Evolutionary conservation across 1,284 basidiomycete species (phyloP), one percentile per base, ranked within the genome.

Genomic region (Mycosarcoma mackinlayi): DNA sequence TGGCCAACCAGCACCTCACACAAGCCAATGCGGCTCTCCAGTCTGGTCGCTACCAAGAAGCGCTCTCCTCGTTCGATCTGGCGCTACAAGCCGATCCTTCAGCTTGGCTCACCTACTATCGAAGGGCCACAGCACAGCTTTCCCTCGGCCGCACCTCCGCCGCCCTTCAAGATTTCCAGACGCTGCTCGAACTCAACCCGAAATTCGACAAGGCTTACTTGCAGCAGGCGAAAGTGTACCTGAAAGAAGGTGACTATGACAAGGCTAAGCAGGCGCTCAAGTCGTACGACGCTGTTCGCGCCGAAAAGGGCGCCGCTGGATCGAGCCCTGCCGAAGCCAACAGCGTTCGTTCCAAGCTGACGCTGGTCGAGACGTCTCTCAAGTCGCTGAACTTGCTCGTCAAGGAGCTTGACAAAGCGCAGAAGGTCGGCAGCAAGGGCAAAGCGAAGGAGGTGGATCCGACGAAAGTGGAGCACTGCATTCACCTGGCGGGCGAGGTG

Each of bases 111-210:
- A 69, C 75, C 21, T 80, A 81, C 73, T 82, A 78, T 57, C 66
- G 79, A 6, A 66, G 80, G 21, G 74, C 79, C 4, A 82, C 80
- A 10, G 80, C 80, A 18, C 70, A 73, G 39, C 78, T 81, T 34
- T 78, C 79, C 16, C 68, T 81, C 24, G 80, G 79, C 10, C 67
- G 80, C 24, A 76, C 78, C 10, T 57, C 60, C 1, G 70, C 78
- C 1, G 80, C 80, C 3, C 62, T 80, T 5, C 59, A 72, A 10
- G 79, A 80, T 38, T 65, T 81, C 48, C 53, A 77, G 27, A 66
- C 55, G 19, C 44, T 79, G 14, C 52, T 80, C 18, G 51, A 61
- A 25, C 61, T 78, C 35, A 80, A 81, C 52, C 78, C 80, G 9
- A 52, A 64, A 35, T 81, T 81, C 47, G 63, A 71, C 24, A 77